Base-by-base conservation (phyloP, 306 rosid species). In the Adenanthera pavonina region DNA sequence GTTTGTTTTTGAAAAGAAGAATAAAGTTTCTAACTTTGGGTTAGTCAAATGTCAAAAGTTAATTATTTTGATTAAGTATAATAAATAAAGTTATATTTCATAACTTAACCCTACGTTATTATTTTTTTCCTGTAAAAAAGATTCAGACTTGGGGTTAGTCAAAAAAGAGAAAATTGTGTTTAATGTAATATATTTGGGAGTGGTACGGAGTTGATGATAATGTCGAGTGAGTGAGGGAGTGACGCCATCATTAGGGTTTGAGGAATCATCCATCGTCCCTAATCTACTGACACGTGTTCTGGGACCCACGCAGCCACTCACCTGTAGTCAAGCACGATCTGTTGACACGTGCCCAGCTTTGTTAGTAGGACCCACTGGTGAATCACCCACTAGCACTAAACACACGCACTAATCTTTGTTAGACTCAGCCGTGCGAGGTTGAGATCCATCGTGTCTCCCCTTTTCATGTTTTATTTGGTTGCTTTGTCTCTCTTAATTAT, bases 401-500 rank as follows among this genome's bases (percentile, higher is more conserved):
- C 30, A 64, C 44, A 34, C n/a, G 69, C 46, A 64, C 16, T 35
- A 13, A 6, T 62, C 69, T 15, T 17, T 36, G 70, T 36, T 65
- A 5, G 49, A 8, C 62, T 56, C 62, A 56, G 1, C 25, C 61
- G 30, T 54, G 61, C 30, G 61, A 2, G 61, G 6, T 1, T 25
- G 30, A 6, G 61, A 56, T 56, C 12, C 62, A 17, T 66, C 6
- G 8, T 3, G 35, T 3, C 34, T 43, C 33, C 40, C 1, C 7
- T 16, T 56, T 57, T 20, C 8, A 2, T 64, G 10, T 35, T 53
- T 64, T 34, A 33, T 2, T 34, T 34, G 17, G 36, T 10, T 46
- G 46, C 12, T 64, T 64, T n/a, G 46, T 40, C 48, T 68, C 34
- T 4, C 51, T 68, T 68, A 68, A 68, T 68, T 41, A 68, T 41